Conservation (phyloP, 352 stramenopile species). For the Phytopythium ostracodes region DNA sequence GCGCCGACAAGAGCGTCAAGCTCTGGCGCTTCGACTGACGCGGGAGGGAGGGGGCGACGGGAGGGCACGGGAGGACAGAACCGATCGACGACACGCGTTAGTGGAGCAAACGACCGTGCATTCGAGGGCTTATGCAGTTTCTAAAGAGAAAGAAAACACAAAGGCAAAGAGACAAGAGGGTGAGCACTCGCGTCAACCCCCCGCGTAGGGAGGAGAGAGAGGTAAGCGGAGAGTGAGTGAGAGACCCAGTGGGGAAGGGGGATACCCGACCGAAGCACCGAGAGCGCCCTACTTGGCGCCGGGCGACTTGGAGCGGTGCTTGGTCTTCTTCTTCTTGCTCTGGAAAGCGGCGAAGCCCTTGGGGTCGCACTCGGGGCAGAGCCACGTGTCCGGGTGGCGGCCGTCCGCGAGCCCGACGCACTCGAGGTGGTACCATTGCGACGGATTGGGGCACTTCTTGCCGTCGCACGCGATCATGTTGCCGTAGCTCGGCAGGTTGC, state of each 20-base stretch:
- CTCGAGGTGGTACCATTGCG: constrained; percentile 87
- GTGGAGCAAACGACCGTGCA: constrained; percentile 1
- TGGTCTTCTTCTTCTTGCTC: constrained; percentile 87
- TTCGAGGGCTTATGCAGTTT: constrained; percentile 2
- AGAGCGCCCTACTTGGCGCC: constrained; percentile 49
- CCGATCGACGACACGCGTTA: too few species aligned
- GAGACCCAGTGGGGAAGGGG: too few species aligned
- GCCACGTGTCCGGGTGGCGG: constrained; percentile 80
- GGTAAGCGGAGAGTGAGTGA: not conserved
- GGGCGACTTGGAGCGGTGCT: constrained; percentile 73
- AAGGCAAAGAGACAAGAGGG: not conserved
- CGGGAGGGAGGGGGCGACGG: too few species aligned
- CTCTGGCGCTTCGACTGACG: constrained; percentile 47
- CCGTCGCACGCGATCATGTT: constrained; percentile 89
- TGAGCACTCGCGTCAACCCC: not conserved
- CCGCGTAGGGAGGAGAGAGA: not conserved
- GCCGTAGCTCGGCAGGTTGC: constrained; percentile 81
- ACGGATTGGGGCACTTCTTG: constrained; percentile 85
- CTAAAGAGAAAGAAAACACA: constrained; percentile 8
- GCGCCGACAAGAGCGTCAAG: constrained; percentile 64
- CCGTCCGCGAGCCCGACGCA: constrained; percentile 81
- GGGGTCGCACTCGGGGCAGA: constrained; percentile 83
- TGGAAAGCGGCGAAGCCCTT: constrained; percentile 74
- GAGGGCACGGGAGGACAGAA: too few species aligned
- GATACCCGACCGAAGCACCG: too few species aligned